These are phyloP conservation scores for Colletotrichum gigasporum DNA, from an alignment of 2,329 filamentous ascomycete species.

Conservation along the genomic window DNA sequence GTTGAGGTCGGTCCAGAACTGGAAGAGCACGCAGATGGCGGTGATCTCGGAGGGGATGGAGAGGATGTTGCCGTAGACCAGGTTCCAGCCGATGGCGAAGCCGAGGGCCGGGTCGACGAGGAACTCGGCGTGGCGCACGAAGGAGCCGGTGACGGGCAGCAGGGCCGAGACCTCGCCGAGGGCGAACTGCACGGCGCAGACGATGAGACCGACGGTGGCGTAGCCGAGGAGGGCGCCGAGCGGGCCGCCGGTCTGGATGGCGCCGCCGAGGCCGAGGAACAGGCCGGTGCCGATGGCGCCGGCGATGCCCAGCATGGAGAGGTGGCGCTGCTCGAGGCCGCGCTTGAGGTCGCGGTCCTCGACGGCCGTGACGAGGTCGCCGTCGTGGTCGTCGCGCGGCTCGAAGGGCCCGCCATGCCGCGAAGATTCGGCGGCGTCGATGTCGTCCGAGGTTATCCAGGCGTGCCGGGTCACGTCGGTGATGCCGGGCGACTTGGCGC, in stretches of 20 bases:
- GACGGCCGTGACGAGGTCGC: slow-evolving; percentile 55
- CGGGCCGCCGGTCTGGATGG: slow-evolving; percentile 60
- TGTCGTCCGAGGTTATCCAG: slow-evolving; percentile 28
- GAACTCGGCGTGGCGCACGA: slow-evolving; percentile 68
- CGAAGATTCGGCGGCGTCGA: slow-evolving; percentile 10
- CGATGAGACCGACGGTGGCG: slow-evolving; percentile 63
- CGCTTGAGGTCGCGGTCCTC: slow-evolving; percentile 61
- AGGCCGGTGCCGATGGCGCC: slow-evolving; percentile 70
- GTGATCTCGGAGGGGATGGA: slow-evolving; percentile 47
- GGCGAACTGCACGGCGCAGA: slow-evolving; percentile 66
- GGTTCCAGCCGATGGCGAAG: slow-evolving; percentile 65
- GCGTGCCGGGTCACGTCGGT: slow-evolving; percentile 25
- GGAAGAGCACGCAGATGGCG: slow-evolving; percentile 35
- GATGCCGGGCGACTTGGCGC: slow-evolving; percentile 31
- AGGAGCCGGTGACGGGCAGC: slow-evolving; percentile 70
- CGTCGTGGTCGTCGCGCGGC: slow-evolving; percentile 39
- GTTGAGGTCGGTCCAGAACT: slow-evolving; percentile 36
- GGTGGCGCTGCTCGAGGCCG: slow-evolving; percentile 62
- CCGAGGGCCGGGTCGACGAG: slow-evolving; percentile 70
- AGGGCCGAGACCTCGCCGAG: slow-evolving; percentile 69
- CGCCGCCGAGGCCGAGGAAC: slow-evolving; percentile 66
- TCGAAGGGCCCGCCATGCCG: slow-evolving; percentile 21
- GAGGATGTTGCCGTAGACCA: slow-evolving; percentile 61
- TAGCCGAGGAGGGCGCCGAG: slow-evolving; percentile 61
- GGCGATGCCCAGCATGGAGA: slow-evolving; percentile 71